Percentiles rank a stretch among this genome's conserved stretches.
These are phyloP conservation scores for Pseudoneurospora amorphoporcata DNA, from an alignment of 495 filamentous ascomycete species.

Conservation along the genomic window DNA sequence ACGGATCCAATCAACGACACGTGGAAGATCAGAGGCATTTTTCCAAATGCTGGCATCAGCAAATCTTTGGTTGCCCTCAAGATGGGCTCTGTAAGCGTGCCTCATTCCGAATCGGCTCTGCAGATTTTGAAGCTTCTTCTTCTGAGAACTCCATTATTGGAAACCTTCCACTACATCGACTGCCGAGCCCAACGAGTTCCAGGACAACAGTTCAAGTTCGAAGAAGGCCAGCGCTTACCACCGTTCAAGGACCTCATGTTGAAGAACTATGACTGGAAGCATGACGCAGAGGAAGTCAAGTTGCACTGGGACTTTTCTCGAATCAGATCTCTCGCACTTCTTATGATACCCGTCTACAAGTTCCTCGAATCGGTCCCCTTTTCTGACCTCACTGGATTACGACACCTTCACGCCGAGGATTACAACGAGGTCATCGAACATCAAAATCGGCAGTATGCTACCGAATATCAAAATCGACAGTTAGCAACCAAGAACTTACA, in stretches of 20 bases:
- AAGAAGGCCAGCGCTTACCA: conserved; percentile 18
- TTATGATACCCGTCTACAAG: conserved; percentile 17
- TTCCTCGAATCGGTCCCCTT: conserved; percentile 20
- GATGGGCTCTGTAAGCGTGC: conserved; percentile 10
- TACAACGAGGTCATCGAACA: conserved; percentile 9
- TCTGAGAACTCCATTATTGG: conserved; percentile 7
- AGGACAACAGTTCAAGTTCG: conserved; percentile 21
- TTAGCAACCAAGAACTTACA: conserved; percentile 14
- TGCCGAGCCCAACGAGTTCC: conserved; percentile 2
- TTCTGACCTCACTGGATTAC: conserved; percentile 10
- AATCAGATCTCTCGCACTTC: conserved; percentile 15
- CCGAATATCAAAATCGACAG: conserved; percentile 3
- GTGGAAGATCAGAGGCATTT: not conserved
- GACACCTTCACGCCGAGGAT: conserved; percentile 18
- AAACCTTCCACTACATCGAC: conserved; percentile 19
- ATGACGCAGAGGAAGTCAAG: conserved; percentile 7
- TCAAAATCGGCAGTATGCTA: conserved; percentile 6
- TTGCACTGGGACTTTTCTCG: conserved; percentile 24
- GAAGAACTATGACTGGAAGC: conserved; percentile 26
- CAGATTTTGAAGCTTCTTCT: conserved; percentile 20
- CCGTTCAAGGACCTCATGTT: conserved; percentile 19
- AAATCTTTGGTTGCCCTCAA: conserved; percentile 11
- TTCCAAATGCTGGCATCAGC: not conserved
- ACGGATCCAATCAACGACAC: not conserved
- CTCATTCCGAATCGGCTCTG: conserved; percentile 14